These are phyloP conservation scores for Kluyveromyces siamensis DNA, from an alignment of 805 yeast genomes.

Conservation along the genomic window DNA sequence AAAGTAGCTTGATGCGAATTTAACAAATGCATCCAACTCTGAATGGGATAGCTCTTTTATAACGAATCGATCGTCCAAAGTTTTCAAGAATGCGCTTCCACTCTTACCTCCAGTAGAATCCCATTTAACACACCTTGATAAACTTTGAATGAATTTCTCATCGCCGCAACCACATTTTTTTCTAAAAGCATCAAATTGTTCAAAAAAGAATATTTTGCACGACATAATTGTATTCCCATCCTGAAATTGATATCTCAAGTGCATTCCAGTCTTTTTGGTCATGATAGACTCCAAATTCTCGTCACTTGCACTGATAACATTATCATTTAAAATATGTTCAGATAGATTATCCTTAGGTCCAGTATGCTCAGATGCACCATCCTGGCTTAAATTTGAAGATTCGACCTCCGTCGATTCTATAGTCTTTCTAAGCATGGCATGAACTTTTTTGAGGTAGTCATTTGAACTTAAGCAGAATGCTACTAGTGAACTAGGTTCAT, in stretches of 20 bases:
- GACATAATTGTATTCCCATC: slow-evolving; percentile 78
- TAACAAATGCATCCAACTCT: slow-evolving; percentile 88
- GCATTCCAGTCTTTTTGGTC: slow-evolving; percentile 79
- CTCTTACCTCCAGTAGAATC: slow-evolving; percentile 94
- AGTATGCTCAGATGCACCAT: background rate
- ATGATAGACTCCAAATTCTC: slow-evolving; percentile 51
- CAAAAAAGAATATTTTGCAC: slow-evolving; percentile 91
- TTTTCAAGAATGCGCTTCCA: slow-evolving; percentile 88
- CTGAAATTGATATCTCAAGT: slow-evolving; percentile 83
- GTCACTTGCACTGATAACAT: background rate
- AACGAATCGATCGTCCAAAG: slow-evolving; percentile 81
- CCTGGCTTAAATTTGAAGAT: background rate
- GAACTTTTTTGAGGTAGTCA: slow-evolving; percentile 66
- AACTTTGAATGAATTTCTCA: slow-evolving; percentile 72
- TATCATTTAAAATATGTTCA: background rate
- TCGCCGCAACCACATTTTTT: slow-evolving; percentile 64
- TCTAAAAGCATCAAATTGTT: slow-evolving; percentile 92
- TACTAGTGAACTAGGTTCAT: slow-evolving; percentile 90
- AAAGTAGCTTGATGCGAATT: slow-evolving; percentile 93
- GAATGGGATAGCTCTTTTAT: slow-evolving; percentile 81
- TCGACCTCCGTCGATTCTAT: background rate
- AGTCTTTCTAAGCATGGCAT: slow-evolving; percentile 17
- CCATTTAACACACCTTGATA: slow-evolving; percentile 92
- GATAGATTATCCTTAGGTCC: background rate
- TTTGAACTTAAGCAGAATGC: slow-evolving; percentile 84